These are phyloP conservation scores for Plasmodium sp. DNA, from an alignment of 169 alveolate species.

Conservation along the genomic window DNA sequence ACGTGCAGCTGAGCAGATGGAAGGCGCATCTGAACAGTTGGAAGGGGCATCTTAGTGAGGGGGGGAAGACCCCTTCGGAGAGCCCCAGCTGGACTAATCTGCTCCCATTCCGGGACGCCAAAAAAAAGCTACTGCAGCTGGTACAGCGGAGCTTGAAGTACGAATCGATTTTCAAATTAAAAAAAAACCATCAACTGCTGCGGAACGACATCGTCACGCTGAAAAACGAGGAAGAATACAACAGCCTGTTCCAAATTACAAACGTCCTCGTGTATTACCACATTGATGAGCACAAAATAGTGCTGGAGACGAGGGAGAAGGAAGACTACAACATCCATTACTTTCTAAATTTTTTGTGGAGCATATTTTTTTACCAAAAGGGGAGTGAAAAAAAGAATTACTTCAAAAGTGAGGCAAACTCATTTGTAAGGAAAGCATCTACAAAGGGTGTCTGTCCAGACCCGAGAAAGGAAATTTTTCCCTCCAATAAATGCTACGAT, in stretches of 20 bases:
- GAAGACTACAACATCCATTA: slow-evolving; percentile 15
- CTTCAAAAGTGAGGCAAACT: slow-evolving; percentile 11
- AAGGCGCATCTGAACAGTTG: not conserved
- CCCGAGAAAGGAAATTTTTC: not conserved
- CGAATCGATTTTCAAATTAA: slow-evolving; percentile 40
- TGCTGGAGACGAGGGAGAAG: slow-evolving; percentile 40
- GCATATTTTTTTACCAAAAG: slow-evolving; percentile 43
- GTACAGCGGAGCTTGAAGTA: slow-evolving; percentile 16
- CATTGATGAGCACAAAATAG: slow-evolving; percentile 21
- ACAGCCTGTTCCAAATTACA: slow-evolving; percentile 27
- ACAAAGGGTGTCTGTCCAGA: not conserved
- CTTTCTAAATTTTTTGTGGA: not conserved
- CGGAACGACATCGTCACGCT: slow-evolving; percentile 50
- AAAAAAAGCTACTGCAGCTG: not conserved
- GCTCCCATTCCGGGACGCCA: not conserved
- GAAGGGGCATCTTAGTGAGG: not conserved
- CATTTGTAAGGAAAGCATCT: not conserved
- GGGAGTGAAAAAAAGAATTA: slow-evolving; percentile 13
- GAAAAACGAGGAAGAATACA: slow-evolving; percentile 15
- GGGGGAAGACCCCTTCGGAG: not conserved
- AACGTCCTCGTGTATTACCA: slow-evolving; percentile 43
- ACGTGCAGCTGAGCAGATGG: not conserved
- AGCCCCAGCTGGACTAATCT: not conserved
- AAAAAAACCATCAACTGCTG: slow-evolving; percentile 2
- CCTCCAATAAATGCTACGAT: not conserved